Base-by-base conservation (phyloP, 306 rosid genomes). In the Acacia crassicarpa region DNA sequence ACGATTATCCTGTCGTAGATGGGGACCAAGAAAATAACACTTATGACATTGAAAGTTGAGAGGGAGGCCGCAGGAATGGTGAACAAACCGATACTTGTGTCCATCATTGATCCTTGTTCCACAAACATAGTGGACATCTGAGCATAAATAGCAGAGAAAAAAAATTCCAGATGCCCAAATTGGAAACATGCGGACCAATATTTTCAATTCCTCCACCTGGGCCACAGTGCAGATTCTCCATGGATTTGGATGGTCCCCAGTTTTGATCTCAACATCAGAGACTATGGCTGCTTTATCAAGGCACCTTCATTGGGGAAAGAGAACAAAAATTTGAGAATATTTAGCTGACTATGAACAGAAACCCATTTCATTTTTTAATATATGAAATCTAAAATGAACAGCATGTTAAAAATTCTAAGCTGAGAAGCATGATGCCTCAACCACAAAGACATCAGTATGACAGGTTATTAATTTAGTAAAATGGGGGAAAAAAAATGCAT, bases 61-160 rank as follows among this genome's bases (percentile, higher is more conserved):
- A 95, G 98, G 56, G 98, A 93, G 72, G 99, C 99, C 4, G 99
- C 89, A 27, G 99, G 98, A 78, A 95, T 92, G n/a, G 61, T 86
- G 84, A 93, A 95, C 33, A 98, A 91, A 78, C 97, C 99, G 3
- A 95, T 40, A 3, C 43, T 40, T 53, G 95, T 93, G 89, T 95
- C 81, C 96, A 95, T 90, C 94, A 91, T 83, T 25, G 75, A 92
- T 66, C 99, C 99, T 90, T 93, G 98, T 66, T 93, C 99, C 72
- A 95, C 97, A 80, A 95, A 95, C 91, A 95, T 67, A 14, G 99
- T 95, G 41, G 99, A 93, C 97, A 95, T 89, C 80, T 95, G 98
- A 63, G 98, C 99, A 75, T 90, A 95, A 65, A 92, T 98, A 13
- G 98, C 98, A 10, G 99, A 53, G 81, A 93, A 95, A 74, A 74